Evolutionary conservation across 129 eudicot genomes (phyloP).

Genomic region (Daucus carota): DNA sequence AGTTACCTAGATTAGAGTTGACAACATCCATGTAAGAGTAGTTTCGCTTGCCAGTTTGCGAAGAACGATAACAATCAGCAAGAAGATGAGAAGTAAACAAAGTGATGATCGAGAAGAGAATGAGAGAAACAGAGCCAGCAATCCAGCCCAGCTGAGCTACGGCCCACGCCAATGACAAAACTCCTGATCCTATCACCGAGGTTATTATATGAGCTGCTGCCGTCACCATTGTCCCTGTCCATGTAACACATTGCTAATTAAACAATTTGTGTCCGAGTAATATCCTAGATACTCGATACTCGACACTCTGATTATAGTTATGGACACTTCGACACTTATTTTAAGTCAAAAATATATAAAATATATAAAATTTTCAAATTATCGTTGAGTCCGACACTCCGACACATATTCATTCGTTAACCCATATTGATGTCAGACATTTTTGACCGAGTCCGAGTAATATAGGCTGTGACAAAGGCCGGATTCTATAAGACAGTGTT

Average conservation of each 20-base stretch:
- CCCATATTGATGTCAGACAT: too few relatives aligned
- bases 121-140: slow-evolving; percentile 61
- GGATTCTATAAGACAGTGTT: too few relatives aligned
- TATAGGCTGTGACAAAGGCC: too few relatives aligned
- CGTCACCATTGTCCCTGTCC: slow-evolving; percentile 52
- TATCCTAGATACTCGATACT: too few relatives aligned
- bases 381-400: too few relatives aligned
- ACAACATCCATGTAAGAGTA: slow-evolving; percentile 77
- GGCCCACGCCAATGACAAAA: slow-evolving; percentile 83
- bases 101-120: slow-evolving; percentile 69
- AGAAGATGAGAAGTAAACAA: slow-evolving; percentile 70
- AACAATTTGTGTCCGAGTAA: too few relatives aligned
- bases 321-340: too few relatives aligned
- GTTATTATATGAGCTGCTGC: slow-evolving; percentile 87
- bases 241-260: background rate
- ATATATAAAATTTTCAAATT: too few relatives aligned
- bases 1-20: slow-evolving; percentile 51
- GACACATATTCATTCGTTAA: too few relatives aligned
- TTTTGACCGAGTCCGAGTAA: too few relatives aligned
- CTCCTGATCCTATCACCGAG: slow-evolving; percentile 91
- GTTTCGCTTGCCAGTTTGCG: slow-evolving; percentile 58
- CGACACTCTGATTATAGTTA: too few relatives aligned
- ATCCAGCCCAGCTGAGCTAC: slow-evolving; percentile 87
- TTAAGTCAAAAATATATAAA: too few relatives aligned
- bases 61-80: slow-evolving; percentile 64